Percentiles rank a stretch among this genome's conserved stretches.
Conservation (phyloP, 164 flowering plant species). For the Stephania japonica region DNA sequence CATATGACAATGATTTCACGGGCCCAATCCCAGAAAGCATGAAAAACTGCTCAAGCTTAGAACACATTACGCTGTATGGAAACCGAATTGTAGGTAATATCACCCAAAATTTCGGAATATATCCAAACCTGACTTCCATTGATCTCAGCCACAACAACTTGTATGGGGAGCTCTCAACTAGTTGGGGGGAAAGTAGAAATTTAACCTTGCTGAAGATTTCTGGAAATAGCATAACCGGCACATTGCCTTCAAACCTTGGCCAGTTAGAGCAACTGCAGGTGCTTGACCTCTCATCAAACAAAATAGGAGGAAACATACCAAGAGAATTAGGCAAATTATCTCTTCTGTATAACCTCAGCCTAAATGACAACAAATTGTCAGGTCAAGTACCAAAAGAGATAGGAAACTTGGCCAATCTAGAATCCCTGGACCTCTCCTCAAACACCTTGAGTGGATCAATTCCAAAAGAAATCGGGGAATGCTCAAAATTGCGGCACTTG, state of each 20-base stretch:
- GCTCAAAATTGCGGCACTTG: not conserved
- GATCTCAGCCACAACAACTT: constrained; percentile 3
- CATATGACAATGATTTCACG: not conserved
- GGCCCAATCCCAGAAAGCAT: constrained; percentile 2
- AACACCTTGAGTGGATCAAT: not conserved
- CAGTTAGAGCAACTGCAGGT: not conserved
- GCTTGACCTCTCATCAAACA: constrained; percentile 1
- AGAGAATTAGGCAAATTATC: not conserved
- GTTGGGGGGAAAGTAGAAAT: constrained; percentile 2
- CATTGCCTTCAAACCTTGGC: not conserved
- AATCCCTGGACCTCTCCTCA: not conserved
- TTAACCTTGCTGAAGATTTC: not conserved
- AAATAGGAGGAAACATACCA: not conserved
- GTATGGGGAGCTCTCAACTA: not conserved
- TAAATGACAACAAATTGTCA: not conserved
- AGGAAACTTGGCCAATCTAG: not conserved
- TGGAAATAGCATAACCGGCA: not conserved
- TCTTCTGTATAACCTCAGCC: not conserved
- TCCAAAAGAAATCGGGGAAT: not conserved
- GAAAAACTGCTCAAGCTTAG: not conserved
- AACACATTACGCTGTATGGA: not conserved
- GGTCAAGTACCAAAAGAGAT: not conserved
- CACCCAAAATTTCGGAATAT: not conserved
- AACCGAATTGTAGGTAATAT: not conserved
- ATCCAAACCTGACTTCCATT: not conserved